phyloP scores from a whole-genome alignment of 2,329 filamentous ascomycete species.

The Cercospora citrullina region DNA sequence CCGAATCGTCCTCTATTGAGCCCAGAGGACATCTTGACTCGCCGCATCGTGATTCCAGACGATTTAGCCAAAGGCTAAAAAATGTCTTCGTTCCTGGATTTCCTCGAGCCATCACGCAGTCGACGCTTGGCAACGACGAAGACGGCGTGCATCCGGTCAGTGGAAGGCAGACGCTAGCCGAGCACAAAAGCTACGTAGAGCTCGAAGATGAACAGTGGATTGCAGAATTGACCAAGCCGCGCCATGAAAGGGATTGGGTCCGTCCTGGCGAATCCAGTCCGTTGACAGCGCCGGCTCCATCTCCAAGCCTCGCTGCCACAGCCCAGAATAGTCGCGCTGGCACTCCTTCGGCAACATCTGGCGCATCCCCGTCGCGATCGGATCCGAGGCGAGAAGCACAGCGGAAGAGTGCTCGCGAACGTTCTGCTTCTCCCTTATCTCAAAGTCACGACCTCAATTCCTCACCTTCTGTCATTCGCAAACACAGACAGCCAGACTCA shows the following conservation, averaged over 20 bases:
- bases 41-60: conserved; percentile 27
- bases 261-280: conserved; percentile 33
- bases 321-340: conserved; percentile 2
- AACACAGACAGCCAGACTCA: background rate
- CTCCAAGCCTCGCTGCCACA: conserved; percentile 26
- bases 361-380: background rate
- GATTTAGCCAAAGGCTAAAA: conserved; percentile 32
- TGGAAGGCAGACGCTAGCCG: background rate
- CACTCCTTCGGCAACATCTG: background rate
- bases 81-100: conserved; percentile 34
- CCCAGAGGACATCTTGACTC: conserved; percentile 27
- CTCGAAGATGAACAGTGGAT: conserved; percentile 19
- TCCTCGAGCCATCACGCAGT: conserved; percentile 34
- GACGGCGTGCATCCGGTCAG: conserved; percentile 10
- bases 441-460: conserved; percentile 11
- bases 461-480: conserved; percentile 2
- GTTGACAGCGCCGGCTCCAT: conserved; percentile 38
- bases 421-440: conserved; percentile 31
- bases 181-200: background rate
- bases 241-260: conserved; percentile 36
- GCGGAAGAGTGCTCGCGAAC: conserved; percentile 20
- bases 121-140: conserved; percentile 27
- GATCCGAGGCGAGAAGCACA: conserved; percentile 5
- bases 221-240: conserved; percentile 33
- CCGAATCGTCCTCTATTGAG: conserved; percentile 37